phyloP scores from a whole-genome alignment of 305 asterid species.

The Salvia sclarea region DNA sequence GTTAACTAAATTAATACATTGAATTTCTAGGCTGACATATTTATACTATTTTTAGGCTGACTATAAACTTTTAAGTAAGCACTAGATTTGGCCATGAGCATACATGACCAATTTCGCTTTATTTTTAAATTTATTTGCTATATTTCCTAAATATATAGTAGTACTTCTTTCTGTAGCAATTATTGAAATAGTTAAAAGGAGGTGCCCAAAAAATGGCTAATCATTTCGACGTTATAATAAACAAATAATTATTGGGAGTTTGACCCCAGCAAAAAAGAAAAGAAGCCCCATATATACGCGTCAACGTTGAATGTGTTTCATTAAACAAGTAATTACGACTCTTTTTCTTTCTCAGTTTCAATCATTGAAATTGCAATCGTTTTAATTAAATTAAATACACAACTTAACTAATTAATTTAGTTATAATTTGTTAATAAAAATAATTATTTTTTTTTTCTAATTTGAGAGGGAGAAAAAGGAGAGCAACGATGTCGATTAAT shows the following conservation, averaged over 20 bases:
- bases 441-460: not conserved
- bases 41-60: too few species aligned
- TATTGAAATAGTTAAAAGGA: not conserved
- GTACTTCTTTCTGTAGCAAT: not conserved
- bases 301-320: slow-evolving; percentile 20
- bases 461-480: not conserved
- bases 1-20: too few species aligned
- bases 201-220: not conserved
- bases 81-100: too few species aligned
- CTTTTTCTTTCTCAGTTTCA: slow-evolving; percentile 1
- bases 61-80: too few species aligned
- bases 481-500: not conserved
- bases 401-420: not conserved
- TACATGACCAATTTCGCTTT: too few species aligned
- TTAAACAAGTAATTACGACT: slow-evolving; percentile 7
- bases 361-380: slow-evolving; percentile 22
- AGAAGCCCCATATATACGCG: slow-evolving; percentile 22
- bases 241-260: slow-evolving; percentile 23
- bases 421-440: not conserved
- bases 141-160: too few species aligned
- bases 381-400: not conserved
- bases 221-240: slow-evolving; percentile 21
- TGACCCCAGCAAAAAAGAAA: slow-evolving; percentile 26
- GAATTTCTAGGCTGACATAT: too few species aligned
- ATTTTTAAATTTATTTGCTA: too few species aligned